Evolutionary conservation across 2,329 filamentous ascomycete genomes (phyloP), one percentile per base, ranked within the genome.

Genomic region (Pseudocercospora ulei): DNA sequence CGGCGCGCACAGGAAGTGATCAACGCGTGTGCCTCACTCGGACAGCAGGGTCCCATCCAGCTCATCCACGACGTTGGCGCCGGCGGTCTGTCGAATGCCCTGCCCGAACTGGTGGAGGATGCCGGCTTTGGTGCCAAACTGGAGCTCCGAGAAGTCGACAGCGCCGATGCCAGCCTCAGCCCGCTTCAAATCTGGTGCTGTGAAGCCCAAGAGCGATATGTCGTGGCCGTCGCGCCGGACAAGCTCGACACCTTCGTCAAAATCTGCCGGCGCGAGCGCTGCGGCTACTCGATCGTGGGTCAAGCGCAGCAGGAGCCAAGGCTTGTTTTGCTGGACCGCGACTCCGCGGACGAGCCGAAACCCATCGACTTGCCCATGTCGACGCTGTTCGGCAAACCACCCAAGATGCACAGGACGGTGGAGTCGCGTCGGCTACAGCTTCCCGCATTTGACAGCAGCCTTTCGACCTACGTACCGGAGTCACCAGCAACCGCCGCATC

Each of bases 11-110:
- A 98, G 65, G 93, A 96, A 75, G 90, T 98, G 49, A 98, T 98
- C 63, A 90, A 96, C 62, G 80, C 85, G 3, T 98, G 90, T 60
- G 78, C 82, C 17, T 80, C 84, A 2, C 73, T 96, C 53, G 88
- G 87, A 9, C 68, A 78, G 3, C 70, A 85, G 48, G 96, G 82
- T 58, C 90, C 90, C 0, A 96, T 98, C 51, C 80, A 84, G 39
- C 88, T 96, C 66, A 96, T 98, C 48, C 90, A 98, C 60, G 90
- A 98, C 58, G 90, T 98, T 29, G 90, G 90, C 46, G 90, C 90
- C 35, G 90, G 90, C 55, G 90, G 90, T 43, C 67, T 87, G 19
- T 86, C 81, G 1, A 81, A 81, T 51, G 87, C 86, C 20, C 69
- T 95, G 9, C 86, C 88, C 5, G 86, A 94, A 60, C 70, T 95